Evolutionary conservation across 352 stramenopile species (phyloP).

Genomic region (Phytophthora fragariae): DNA sequence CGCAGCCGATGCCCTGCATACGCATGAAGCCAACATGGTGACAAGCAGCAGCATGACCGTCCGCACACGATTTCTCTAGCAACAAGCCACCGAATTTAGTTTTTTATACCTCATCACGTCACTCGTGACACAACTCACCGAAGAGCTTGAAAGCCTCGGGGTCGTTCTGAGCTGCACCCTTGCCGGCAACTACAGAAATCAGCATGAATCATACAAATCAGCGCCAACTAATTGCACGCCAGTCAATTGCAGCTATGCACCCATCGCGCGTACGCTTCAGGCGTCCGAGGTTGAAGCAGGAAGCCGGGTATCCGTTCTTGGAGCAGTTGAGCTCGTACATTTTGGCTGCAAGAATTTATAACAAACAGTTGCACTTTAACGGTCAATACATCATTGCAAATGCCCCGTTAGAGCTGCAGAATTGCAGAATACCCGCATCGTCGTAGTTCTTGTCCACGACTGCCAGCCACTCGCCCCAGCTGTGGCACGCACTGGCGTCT

Average conservation of each 20-base stretch:
- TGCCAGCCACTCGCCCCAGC: slow-evolving; percentile 86
- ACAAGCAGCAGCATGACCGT: slow-evolving; percentile 76
- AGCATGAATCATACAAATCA: not conserved
- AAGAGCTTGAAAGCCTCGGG: slow-evolving; percentile 74
- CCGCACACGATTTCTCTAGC: slow-evolving; percentile 81
- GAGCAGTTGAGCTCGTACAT: slow-evolving; percentile 89
- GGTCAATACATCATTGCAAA: not conserved
- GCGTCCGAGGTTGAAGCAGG: slow-evolving; percentile 88
- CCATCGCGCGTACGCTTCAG: slow-evolving; percentile 63
- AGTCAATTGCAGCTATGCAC: not conserved
- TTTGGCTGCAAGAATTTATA: slow-evolving; percentile 39
- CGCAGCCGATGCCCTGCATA: slow-evolving; percentile 70
- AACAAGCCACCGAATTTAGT: not conserved
- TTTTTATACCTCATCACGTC: not conserved
- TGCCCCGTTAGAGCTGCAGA: not conserved
- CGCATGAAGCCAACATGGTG: slow-evolving; percentile 90
- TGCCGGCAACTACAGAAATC: slow-evolving; percentile 67
- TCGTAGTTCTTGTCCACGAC: slow-evolving; percentile 90
- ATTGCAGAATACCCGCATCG: slow-evolving; percentile 50
- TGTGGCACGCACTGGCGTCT: slow-evolving; percentile 87
- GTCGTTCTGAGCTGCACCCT: slow-evolving; percentile 79
- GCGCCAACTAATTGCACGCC: not conserved
- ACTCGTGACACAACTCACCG: slow-evolving; percentile 40
- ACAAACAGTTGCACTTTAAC: not conserved
- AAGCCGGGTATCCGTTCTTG: slow-evolving; percentile 83